Base-by-base conservation (phyloP, 192 early-diverging fungal species). In the Linnemannia elongata region DNA sequence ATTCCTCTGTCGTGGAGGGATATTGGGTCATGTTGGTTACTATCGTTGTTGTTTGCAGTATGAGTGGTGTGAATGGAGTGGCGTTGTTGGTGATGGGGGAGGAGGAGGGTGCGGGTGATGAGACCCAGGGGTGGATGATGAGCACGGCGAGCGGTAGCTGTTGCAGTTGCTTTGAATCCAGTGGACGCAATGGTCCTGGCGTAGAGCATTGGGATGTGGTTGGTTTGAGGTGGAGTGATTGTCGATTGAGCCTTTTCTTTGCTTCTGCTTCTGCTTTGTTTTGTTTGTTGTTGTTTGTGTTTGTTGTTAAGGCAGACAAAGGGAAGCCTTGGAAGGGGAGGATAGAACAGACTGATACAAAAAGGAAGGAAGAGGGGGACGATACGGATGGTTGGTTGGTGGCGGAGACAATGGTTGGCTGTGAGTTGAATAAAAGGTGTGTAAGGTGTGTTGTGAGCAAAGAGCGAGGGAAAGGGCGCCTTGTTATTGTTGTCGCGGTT, bases 1-100 rank as follows among this genome's bases (percentile, higher is more conserved):
- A 36, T 44, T n/a, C 82, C 82, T 18, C 82, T 68, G 54, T 84
- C 82, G 33, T 74, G 27, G 13, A 84, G 41, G 17, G 77, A 83
- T 15, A 13, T 47, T 4, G 60, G 60, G 30, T 66, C 60, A 30
- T 66, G 55, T 7, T n/a, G 10, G 30, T 66, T 30, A 15, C 3
- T 33, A 13, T 73, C n/a, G 18, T 22, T 38, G 24, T 39, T 27
- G 24, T 39, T 24, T 6, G n/a, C n/a, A n/a, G n/a, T n/a, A n/a
- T 6, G 71, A 4, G 22, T 13, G 72, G 41, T 73, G 72, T 41
- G 27, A 24, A 41, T 73, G 45, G 27, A 71, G 20, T n/a, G 39
- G 10, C 41, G 41, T 17, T 41, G 57, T 9, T 66, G 27, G 27
- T 15, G n/a, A 30, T 3, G 8, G 13, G 60, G 20, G 3, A 52